Conservation (phyloP, 2,329 filamentous ascomycete species). For the Fusarium torulosum region DNA sequence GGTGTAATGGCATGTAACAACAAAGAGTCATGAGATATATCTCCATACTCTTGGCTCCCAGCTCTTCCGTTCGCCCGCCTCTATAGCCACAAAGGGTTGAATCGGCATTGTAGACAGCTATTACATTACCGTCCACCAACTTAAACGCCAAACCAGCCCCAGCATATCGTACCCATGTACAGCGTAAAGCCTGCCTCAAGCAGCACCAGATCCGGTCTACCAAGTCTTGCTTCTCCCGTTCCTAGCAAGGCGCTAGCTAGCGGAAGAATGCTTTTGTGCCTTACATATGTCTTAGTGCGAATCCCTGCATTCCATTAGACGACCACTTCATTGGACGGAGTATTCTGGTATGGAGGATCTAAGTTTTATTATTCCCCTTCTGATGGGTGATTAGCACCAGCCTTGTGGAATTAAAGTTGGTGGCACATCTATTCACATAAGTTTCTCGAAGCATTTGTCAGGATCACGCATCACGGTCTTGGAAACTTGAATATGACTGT, state of each 20-base stretch:
- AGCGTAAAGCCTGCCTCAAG: not conserved
- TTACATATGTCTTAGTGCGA: conserved; percentile 2
- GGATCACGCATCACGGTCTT: not conserved
- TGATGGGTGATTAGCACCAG: not conserved
- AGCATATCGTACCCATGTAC: not conserved
- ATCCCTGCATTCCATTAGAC: conserved; percentile 20
- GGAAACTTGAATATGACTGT: not conserved
- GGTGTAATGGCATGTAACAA: not conserved
- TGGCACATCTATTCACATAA: conserved; percentile 5
- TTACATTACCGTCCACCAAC: not conserved
- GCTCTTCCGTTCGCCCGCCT: not conserved
- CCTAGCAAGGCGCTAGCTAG: conserved; percentile 20
- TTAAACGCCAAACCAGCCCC: too few relatives aligned
- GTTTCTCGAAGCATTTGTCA: not conserved
- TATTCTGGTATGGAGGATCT: not conserved
- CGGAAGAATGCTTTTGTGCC: conserved; percentile 14
- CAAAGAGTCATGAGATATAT: not conserved
- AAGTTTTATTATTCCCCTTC: too few relatives aligned
- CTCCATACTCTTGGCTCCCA: not conserved
- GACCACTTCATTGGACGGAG: not conserved
- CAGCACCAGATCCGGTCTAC: conserved; percentile 9
- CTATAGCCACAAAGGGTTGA: not conserved
- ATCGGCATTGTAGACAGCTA: not conserved
- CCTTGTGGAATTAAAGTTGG: not conserved
- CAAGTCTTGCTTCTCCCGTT: conserved; percentile 16